Conservation (phyloP, 768 basidiomycete species). For the Mycena epipterygia region DNA sequence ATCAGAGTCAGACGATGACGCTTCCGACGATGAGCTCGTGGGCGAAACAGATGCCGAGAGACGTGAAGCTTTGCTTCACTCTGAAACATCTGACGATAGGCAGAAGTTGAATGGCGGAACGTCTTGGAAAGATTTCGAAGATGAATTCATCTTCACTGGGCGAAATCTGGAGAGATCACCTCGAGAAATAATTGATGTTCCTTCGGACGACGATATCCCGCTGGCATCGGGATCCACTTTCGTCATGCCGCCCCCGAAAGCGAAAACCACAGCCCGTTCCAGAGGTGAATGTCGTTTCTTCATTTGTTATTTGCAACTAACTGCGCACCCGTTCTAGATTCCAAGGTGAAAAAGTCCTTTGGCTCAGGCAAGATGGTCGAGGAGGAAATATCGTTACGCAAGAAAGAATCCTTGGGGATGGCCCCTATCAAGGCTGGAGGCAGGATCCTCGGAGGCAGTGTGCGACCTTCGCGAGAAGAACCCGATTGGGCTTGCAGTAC, state of each 20-base stretch:
- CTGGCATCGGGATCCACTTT: constrained; percentile 49
- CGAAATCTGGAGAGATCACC: neutral
- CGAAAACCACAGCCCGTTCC: neutral
- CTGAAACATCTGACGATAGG: constrained; percentile 59
- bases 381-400: constrained; percentile 59
- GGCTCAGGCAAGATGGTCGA: constrained; percentile 55
- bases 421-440: constrained; percentile 46
- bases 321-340: neutral
- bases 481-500: constrained; percentile 66
- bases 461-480: neutral
- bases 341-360: constrained; percentile 10
- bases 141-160: constrained; percentile 64
- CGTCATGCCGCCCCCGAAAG: constrained; percentile 13
- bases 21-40: constrained; percentile 45
- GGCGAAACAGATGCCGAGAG: constrained; percentile 63
- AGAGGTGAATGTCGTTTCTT: neutral
- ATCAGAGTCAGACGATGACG: neutral
- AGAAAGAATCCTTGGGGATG: constrained; percentile 61
- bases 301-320: neutral
- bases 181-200: constrained; percentile 5
- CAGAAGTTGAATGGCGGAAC: constrained; percentile 55
- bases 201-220: constrained; percentile 44
- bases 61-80: constrained; percentile 64
- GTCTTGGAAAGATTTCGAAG: constrained; percentile 59
- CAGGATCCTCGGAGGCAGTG: constrained; percentile 39